Evolutionary conservation across 2,329 filamentous ascomycete species (phyloP), one percentile per base, ranked within the genome.

Genomic region (Fusarium sp.): DNA sequence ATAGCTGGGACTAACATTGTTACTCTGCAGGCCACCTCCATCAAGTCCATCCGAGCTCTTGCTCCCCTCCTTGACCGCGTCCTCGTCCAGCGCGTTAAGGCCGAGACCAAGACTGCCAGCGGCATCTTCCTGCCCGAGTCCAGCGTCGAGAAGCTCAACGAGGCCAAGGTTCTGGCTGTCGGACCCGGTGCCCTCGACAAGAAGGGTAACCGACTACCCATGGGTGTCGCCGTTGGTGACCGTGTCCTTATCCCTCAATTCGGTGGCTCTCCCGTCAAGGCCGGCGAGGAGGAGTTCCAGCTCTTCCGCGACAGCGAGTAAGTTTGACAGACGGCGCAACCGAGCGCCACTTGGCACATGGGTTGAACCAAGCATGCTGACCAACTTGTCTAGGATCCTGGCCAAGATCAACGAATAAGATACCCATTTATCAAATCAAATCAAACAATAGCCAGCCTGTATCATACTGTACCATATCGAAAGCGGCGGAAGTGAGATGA

Each of bases 221-320:
- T 95, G 86, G 91, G 93, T 75, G 96, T 98, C 61, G 72, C 85
- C 74, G 83, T 90, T 49, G 96, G 96, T 73, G 96, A 99, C 85
- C 92, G 92, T 77, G 96, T 99, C 67, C 84, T 99, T 84, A 97
- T 98, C 80, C 96, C 96, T 74, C 92, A 95, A 93, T 99, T 91
- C 78, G 96, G 96, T 77, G 96, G 96, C 71, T 96, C 91, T 78
- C 91, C 95, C 71, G 90, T 99, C 81, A 98, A 98, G 89, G 93
- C 98, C 75, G 96, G 95, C 74, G 95, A 99, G 76, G 94, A 98
- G 74, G 96, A 99, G 85, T 98, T 89, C 86, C 90, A 92, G 70
- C 89, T 99, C 71, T 99, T 97, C 91, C 89, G 96, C 77, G 96
- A 99, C 83, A 92, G 94, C 85, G 96, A 99, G 95, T 98, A 90